These are phyloP conservation scores for Acorus gramineus DNA, from an alignment of 106 monocot species.

Conservation along the genomic window DNA sequence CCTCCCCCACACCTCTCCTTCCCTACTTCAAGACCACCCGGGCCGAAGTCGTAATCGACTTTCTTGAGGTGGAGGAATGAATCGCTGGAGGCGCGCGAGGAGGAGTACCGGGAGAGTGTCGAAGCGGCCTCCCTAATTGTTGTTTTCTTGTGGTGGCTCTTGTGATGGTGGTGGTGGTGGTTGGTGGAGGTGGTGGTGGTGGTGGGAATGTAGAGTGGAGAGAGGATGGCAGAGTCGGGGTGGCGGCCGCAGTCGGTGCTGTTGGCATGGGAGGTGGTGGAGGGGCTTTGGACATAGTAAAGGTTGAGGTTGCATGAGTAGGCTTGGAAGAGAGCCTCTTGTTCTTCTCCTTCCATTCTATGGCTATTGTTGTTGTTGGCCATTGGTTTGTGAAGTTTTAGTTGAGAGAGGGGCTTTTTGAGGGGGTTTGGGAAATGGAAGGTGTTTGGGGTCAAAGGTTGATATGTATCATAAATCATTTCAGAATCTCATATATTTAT, in stretches of 20 bases:
- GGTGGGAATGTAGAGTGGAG: conserved; percentile 13
- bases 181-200: neutral
- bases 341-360: conserved; percentile 24
- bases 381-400: no score
- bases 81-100: conserved; percentile 45
- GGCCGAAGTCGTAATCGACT: neutral
- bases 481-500: no score
- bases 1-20: neutral
- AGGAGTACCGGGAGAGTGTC: conserved; percentile 50
- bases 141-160: no score
- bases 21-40: neutral
- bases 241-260: conserved; percentile 16
- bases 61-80: conserved; percentile 36
- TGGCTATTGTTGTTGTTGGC: neutral
- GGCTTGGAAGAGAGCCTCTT: conserved; percentile 43
- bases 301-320: conserved; percentile 18
- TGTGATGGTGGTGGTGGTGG: neutral
- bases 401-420: no score
- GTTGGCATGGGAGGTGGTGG: conserved; percentile 44
- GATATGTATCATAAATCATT: no score
- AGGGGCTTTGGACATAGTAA: conserved; percentile 81
- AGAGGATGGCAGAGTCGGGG: conserved; percentile 23
- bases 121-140: conserved; percentile 12
- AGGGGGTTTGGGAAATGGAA: no score
- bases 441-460: no score